Conservation (phyloP, 768 basidiomycete species). For the Leccinum incarnatum region DNA sequence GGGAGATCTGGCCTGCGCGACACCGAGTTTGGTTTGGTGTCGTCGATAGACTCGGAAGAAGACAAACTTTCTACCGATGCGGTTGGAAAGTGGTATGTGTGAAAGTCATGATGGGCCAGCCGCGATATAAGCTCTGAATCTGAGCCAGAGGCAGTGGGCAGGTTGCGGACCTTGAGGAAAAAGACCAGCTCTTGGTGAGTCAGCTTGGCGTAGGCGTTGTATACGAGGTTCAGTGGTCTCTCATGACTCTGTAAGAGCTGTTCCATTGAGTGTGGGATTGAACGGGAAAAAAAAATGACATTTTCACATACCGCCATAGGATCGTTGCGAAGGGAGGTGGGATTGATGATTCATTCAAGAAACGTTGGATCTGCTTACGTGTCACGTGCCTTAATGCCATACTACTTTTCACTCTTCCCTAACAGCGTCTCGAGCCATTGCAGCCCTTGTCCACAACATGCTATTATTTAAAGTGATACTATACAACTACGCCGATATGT, state of each 20-base stretch:
- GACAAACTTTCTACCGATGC: slow-evolving; percentile 30
- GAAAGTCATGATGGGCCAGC: slow-evolving; percentile 71
- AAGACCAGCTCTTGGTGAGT: slow-evolving; percentile 66
- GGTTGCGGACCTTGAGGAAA: slow-evolving; percentile 69
- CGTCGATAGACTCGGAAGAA: slow-evolving; percentile 20
- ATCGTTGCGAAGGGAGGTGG: neutral
- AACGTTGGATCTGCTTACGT: neutral
- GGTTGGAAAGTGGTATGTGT: slow-evolving; percentile 60
- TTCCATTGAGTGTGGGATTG: slow-evolving; percentile 23
- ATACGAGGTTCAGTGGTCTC: slow-evolving; percentile 43
- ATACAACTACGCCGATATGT: too few species aligned
- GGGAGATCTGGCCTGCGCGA: slow-evolving; percentile 60
- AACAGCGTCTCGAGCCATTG: too few species aligned
- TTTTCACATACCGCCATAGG: slow-evolving; percentile 41
- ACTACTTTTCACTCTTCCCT: too few species aligned
- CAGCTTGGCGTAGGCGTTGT: slow-evolving; percentile 67
- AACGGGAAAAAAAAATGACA: neutral
- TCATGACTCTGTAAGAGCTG: slow-evolving; percentile 22
- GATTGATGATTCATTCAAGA: neutral
- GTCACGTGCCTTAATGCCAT: neutral
- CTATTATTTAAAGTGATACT: too few species aligned
- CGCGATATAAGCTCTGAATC: slow-evolving; percentile 65
- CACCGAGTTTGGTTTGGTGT: slow-evolving; percentile 23
- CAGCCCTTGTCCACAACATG: too few species aligned
- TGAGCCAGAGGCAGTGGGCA: slow-evolving; percentile 58